A percentile compares a stretch with the other conserved stretches of the same genome.
Evolutionary conservation across 192 early-diverging fungal species (phyloP).

Genomic region (Coemansia aciculifera): DNA sequence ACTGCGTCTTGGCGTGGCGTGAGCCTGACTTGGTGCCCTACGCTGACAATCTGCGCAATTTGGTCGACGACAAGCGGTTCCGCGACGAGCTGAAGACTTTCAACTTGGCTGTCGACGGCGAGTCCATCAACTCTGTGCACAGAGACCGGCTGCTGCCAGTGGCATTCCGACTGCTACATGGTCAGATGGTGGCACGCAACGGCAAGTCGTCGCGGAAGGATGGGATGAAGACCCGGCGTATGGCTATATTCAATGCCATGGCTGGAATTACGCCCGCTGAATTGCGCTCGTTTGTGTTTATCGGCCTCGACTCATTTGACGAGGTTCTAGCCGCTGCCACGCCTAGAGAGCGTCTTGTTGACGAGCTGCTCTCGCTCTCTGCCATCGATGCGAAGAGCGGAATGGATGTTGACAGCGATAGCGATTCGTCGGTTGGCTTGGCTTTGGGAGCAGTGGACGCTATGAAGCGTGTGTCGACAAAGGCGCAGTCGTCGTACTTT

Average conservation of each 20-base stretch:
- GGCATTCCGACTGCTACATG: conserved; percentile 83
- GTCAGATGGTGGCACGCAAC: conserved; percentile 79
- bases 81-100: conserved; percentile 86
- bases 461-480: conserved; percentile 35
- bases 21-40: conserved; percentile 66
- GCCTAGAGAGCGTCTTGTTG: conserved; percentile 36
- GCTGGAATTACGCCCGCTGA: conserved; percentile 66
- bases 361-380: conserved; percentile 42
- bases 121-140: conserved; percentile 64
- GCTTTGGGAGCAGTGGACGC: neutral
- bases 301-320: conserved; percentile 82
- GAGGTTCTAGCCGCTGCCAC: conserved; percentile 36
- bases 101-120: conserved; percentile 63
- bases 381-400: conserved; percentile 15
- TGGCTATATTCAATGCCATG: conserved; percentile 82
- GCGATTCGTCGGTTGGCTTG: neutral
- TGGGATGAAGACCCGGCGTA: conserved; percentile 70
- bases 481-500: conserved; percentile 79
- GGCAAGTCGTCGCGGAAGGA: conserved; percentile 73
- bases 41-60: conserved; percentile 70
- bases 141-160: conserved; percentile 72
- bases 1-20: conserved; percentile 86
- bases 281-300: conserved; percentile 69
- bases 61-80: conserved; percentile 85
- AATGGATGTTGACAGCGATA: conserved; percentile 29